These are phyloP conservation scores for Linnemannia hyalina DNA, from an alignment of 192 early-diverging fungal genomes.

Conservation along the genomic window DNA sequence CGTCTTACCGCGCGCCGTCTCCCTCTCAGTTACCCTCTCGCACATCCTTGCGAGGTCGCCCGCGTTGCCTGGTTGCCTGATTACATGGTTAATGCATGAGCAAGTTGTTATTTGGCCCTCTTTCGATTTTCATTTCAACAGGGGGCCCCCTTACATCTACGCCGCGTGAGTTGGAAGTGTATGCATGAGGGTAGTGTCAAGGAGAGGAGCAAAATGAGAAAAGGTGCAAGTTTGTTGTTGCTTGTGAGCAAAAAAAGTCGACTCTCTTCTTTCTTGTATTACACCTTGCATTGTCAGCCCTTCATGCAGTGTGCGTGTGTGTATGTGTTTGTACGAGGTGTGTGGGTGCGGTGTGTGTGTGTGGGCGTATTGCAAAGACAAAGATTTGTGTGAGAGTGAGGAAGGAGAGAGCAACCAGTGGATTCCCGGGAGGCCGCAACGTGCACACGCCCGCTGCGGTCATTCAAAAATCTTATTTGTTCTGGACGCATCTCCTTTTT, in stretches of 20 bases:
- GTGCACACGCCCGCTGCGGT: slow-evolving; percentile 1
- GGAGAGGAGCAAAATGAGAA: background rate
- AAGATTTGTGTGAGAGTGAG: too few species aligned
- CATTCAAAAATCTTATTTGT: slow-evolving; percentile 7
- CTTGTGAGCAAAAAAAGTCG: background rate
- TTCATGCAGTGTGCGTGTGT: background rate
- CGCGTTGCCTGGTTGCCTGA: too few species aligned
- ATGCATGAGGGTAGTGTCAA: background rate
- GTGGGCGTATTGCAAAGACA: background rate
- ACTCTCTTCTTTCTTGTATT: background rate
- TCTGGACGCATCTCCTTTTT: background rate
- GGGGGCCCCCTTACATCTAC: too few species aligned
- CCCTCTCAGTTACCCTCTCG: too few species aligned
- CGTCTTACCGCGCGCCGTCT: too few species aligned
- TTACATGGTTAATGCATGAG: too few species aligned
- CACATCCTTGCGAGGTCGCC: too few species aligned
- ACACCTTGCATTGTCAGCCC: background rate
- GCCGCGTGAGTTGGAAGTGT: background rate
- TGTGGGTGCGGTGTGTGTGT: background rate
- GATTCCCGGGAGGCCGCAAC: background rate
- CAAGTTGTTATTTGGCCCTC: too few species aligned
- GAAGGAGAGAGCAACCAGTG: background rate
- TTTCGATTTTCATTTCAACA: too few species aligned
- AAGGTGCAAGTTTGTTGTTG: background rate
- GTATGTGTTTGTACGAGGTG: background rate